Percentiles rank a stretch among this genome's conserved stretches.
Conservation (phyloP, 208 protist species). For the Leishmania aethiopica region DNA sequence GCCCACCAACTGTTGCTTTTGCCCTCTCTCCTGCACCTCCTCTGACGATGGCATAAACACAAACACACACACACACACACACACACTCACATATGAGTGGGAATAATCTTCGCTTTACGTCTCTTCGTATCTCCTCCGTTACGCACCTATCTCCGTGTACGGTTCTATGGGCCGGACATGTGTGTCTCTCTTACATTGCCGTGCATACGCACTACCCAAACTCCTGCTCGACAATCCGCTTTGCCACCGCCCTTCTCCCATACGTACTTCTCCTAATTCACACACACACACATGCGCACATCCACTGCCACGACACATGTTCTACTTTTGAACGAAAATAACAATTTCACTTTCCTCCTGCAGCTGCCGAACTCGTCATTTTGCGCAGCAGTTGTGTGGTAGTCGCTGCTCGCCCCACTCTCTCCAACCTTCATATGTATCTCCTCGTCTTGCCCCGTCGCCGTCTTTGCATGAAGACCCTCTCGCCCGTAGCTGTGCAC, state of each 20-base stretch:
- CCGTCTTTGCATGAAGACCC: background rate
- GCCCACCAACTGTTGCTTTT: background rate
- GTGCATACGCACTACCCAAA: background rate
- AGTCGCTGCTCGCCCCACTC: background rate
- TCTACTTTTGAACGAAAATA: background rate
- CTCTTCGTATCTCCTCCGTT: background rate
- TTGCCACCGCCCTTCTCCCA: background rate
- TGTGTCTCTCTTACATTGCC: background rate
- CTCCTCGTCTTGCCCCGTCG: background rate
- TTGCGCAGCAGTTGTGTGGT: background rate
- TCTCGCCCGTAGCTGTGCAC: background rate
- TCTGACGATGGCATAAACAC: background rate
- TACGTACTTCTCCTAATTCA: background rate
- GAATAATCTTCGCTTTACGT: background rate
- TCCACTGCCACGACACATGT: background rate
- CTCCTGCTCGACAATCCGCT: background rate
- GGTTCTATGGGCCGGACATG: background rate
- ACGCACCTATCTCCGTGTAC: background rate
- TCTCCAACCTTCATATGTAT: background rate
- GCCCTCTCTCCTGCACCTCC: background rate
- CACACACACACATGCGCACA: background rate
- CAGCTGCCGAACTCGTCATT: background rate
- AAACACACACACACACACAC: background rate
- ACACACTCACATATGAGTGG: background rate
- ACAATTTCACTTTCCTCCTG: background rate